Evolutionary conservation across 2,329 filamentous ascomycete species (phyloP).

Genomic region (Monilinia aucupariae): DNA sequence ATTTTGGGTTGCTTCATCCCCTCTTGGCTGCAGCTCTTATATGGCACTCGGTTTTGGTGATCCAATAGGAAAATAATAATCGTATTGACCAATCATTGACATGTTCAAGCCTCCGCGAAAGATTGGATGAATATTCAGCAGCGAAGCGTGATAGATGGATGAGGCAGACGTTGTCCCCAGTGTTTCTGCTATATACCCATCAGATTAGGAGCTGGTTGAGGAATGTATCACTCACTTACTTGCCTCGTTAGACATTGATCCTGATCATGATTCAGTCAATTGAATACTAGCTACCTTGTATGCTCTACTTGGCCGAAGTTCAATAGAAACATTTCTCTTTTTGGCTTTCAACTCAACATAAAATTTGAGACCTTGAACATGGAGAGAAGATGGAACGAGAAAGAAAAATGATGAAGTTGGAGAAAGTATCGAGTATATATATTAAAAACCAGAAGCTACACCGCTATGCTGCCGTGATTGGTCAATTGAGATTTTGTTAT

Average conservation of each 20-base stretch:
- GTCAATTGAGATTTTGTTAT: not conserved
- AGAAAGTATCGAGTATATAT: not conserved
- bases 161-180: not conserved
- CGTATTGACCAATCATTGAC: not conserved
- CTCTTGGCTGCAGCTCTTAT: not conserved
- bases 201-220: not conserved
- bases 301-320: not conserved
- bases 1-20: not conserved
- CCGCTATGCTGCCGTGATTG: conserved; percentile 3
- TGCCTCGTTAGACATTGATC: not conserved
- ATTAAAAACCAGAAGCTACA: not conserved
- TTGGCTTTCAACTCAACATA: not conserved
- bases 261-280: not conserved
- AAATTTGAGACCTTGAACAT: not conserved
- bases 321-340: not conserved
- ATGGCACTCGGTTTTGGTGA: not conserved
- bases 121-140: conserved; percentile 8
- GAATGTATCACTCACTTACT: not conserved
- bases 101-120: conserved; percentile 3
- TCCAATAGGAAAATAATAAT: not conserved
- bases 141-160: not conserved
- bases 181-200: not conserved
- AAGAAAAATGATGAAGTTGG: not conserved
- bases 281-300: not conserved
- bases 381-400: not conserved